Conservation (phyloP, 345 rosid genomes). For the Eucalyptus lansdowneana region DNA sequence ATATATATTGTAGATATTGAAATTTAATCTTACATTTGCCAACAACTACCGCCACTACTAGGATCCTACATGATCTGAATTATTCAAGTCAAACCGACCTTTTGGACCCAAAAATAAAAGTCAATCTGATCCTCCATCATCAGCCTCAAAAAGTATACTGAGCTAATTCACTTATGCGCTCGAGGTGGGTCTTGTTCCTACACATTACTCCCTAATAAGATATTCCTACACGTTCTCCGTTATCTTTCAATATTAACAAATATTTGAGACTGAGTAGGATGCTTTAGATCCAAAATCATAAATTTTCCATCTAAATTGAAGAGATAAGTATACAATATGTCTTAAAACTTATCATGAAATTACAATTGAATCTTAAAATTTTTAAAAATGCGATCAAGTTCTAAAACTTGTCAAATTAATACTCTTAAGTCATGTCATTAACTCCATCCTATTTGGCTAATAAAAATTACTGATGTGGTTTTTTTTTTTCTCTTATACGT, state of each 20-base stretch:
- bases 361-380: too few relatives aligned
- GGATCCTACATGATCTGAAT: neutral
- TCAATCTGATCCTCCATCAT: neutral
- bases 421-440: fast-evolving
- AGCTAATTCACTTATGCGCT: neutral
- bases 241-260: neutral
- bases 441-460: fast-evolving
- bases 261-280: neutral
- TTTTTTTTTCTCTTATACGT: too few relatives aligned
- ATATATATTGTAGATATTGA: neutral
- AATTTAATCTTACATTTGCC: neutral
- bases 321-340: too few relatives aligned
- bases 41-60: neutral
- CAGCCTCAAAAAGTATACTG: neutral
- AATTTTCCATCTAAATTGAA: neutral
- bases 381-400: fast-evolving
- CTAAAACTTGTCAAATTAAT: fast-evolving
- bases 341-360: too few relatives aligned
- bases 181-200: neutral
- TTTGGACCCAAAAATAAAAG: neutral
- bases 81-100: neutral
- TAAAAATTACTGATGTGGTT: neutral
- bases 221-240: neutral
- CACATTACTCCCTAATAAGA: neutral
- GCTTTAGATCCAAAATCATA: neutral